Base-by-base conservation (phyloP, 1,139 yeast genomes). In the Geotrichum carabidarum region DNA sequence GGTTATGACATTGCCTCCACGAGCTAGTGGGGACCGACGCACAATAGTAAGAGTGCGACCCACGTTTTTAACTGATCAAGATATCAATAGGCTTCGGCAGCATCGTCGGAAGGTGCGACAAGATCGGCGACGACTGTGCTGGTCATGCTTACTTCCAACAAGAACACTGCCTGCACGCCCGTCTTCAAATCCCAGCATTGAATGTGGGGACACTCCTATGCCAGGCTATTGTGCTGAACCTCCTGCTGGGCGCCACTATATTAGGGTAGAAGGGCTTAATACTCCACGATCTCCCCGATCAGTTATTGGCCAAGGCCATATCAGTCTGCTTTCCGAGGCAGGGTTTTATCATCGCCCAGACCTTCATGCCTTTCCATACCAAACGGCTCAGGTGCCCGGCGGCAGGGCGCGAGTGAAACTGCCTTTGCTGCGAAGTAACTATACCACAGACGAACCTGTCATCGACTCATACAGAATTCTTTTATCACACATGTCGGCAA, bases 181-280 rank as follows among this genome's bases (percentile, higher is more conserved):
- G 8, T 8, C 40, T 15, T 36, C 38, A n/a, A 11, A n/a, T 27
- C 18, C n/a, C 2, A 43, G 36, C 30, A 8, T 36, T n/a, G 49
- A 45, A 12, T 45, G 41, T 18, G 27, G 17, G 2, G 49, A 45
- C 14, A 45, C 41, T 15, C 49, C 49, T 2, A 22, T 15, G 11
- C 15, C 49, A 35, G 34, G 49, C 18, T 27, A 45, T 17, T 4
- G 15, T 8, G 15, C 17, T 4, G 49, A 45, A 9, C 15, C 36
- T 8, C 49, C 49, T n/a, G 15, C 15, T 2, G 36, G 14, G 3
- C 40, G 43, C 6, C 47, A 41, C 8, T 52, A 47, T 30, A 31
- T 52, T n/a, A 42, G 48, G n/a, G 43, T 52, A 15, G 55, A 52
- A 14, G 55, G 55, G 8, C 51, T 52, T 2, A 48, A 45, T 17